phyloP scores from a whole-genome alignment of 1,139 yeast genomes.

The Pichia sp. region DNA sequence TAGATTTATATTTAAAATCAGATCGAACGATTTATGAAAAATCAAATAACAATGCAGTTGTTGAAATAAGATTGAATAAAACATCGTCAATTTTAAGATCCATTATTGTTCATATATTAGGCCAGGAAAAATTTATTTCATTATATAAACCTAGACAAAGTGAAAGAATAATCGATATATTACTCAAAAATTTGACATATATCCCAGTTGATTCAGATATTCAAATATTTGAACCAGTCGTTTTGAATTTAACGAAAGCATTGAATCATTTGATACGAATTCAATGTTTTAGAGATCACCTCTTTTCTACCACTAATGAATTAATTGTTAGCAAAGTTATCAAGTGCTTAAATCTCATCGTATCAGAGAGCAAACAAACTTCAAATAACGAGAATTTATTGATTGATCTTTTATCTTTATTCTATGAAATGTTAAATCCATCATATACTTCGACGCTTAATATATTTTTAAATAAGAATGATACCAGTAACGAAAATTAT shows the following conservation, averaged over 20 bases:
- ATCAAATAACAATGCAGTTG: slow-evolving; percentile 27
- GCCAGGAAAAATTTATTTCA: slow-evolving; percentile 16
- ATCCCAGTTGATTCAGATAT: slow-evolving; percentile 11
- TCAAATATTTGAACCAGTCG: slow-evolving; percentile 32
- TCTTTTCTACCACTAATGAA: slow-evolving; percentile 33
- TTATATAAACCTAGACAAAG: slow-evolving; percentile 33
- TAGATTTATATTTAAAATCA: slow-evolving; percentile 36
- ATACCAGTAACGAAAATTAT: slow-evolving; percentile 6
- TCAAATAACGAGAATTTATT: slow-evolving; percentile 23
- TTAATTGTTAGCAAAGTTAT: slow-evolving; percentile 28
- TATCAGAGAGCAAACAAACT: slow-evolving; percentile 4
- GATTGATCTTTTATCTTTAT: slow-evolving; percentile 28
- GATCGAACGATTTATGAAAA: slow-evolving; percentile 37
- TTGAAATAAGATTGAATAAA: slow-evolving; percentile 37
- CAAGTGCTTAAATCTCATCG: slow-evolving; percentile 20
- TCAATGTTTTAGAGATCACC: slow-evolving; percentile 37
- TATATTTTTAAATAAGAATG: slow-evolving; percentile 21
- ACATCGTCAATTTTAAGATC: slow-evolving; percentile 37
- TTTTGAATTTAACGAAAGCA: slow-evolving; percentile 33
- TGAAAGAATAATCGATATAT: slow-evolving; percentile 27
- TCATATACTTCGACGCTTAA: slow-evolving; percentile 24
- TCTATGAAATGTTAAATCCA: slow-evolving; percentile 31
- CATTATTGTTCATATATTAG: slow-evolving; percentile 29
- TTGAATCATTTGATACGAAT: slow-evolving; percentile 30
- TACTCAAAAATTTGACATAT: slow-evolving; percentile 25